Evolutionary conservation across 768 basidiomycete species (phyloP), one percentile per base, ranked within the genome.

Genomic region (Tulasnella sp.): DNA sequence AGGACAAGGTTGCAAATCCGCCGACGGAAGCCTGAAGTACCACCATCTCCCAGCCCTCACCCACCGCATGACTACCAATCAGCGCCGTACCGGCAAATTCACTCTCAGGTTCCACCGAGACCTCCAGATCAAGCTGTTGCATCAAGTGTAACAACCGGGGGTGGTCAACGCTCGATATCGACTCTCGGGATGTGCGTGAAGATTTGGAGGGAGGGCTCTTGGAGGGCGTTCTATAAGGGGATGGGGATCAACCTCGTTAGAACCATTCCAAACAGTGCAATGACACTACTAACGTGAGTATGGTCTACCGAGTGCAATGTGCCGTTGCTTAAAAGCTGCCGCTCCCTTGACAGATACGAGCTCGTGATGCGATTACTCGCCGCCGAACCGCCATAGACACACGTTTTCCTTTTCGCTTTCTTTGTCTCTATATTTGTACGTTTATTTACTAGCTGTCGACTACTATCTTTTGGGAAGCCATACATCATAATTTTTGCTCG

Each of bases 241-340:
- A 79, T 99, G 73, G 92, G 91, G 22, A 88, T 98, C 75, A 98
- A 98, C 81, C 85, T 99, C 32, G 80, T 98, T 68, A 84, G 96
- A 73, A 99, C 97, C 6, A 96, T 98, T 75, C 97, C 97, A 17
- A 95, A 94, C 79, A 94, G 92, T 76, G 95, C 94, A 3, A 91
- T 98, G 75, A 99, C 97, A 42, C 90, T 99, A 86, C 80, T 98
- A 78, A 94, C 92, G 90, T 95, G 84, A 79, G 85, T 84, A 39
- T 64, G 34, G 34, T 22, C 14, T n/a, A 0, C 16, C n/a, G n/a
- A n/a, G n/a, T 44, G 22, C 9, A 17, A 34, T 32, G 47, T 19
- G 22, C 14, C 62, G 5, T 62, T 83, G 47, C 12, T 37, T 19
- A 72, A 70, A 32, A 17, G 67, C 44, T 36, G 37, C n/a, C n/a